These are phyloP conservation scores for Schizochytrium sp. DNA, from an alignment of 108 stramenopile genomes.

Conservation along the genomic window DNA sequence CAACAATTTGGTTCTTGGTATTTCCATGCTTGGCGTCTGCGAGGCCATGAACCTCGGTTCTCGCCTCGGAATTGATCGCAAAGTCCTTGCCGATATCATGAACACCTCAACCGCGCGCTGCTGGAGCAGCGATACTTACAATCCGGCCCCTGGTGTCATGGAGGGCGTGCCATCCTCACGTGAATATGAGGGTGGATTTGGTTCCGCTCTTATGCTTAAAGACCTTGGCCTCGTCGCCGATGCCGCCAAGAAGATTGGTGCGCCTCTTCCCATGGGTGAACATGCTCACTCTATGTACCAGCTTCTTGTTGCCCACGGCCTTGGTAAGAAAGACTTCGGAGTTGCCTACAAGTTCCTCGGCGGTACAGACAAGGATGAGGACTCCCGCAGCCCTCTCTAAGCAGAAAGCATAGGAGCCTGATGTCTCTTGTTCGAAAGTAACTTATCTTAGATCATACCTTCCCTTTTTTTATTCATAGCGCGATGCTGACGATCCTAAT, in stretches of 20 bases:
- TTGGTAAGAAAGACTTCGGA: slow-evolving; percentile 83
- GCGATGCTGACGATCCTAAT: too few species aligned
- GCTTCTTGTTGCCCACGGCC: slow-evolving; percentile 73
- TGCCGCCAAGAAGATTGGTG: slow-evolving; percentile 76
- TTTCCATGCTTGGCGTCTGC: slow-evolving; percentile 89
- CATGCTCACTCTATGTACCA: slow-evolving; percentile 79
- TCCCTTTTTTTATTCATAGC: not conserved
- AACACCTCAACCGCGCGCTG: slow-evolving; percentile 92
- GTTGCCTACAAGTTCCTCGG: slow-evolving; percentile 79
- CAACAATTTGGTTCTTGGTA: slow-evolving; percentile 92
- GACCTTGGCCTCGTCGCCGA: slow-evolving; percentile 84
- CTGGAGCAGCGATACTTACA: slow-evolving; percentile 91
- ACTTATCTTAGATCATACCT: not conserved
- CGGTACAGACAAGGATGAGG: slow-evolving; percentile 35
- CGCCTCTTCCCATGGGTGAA: slow-evolving; percentile 78
- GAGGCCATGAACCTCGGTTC: slow-evolving; percentile 94
- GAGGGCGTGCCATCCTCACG: slow-evolving; percentile 72
- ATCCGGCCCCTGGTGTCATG: slow-evolving; percentile 89
- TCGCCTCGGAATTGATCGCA: slow-evolving; percentile 87
- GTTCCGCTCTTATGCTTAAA: slow-evolving; percentile 85
- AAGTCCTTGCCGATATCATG: slow-evolving; percentile 84
- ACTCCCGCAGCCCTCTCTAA: not conserved
- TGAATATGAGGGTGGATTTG: slow-evolving; percentile 79
- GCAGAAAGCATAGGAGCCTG: not conserved
- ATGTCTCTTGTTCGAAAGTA: too few species aligned